phyloP scores from a whole-genome alignment of 495 filamentous ascomycete species.

The Evernia prunastri region DNA sequence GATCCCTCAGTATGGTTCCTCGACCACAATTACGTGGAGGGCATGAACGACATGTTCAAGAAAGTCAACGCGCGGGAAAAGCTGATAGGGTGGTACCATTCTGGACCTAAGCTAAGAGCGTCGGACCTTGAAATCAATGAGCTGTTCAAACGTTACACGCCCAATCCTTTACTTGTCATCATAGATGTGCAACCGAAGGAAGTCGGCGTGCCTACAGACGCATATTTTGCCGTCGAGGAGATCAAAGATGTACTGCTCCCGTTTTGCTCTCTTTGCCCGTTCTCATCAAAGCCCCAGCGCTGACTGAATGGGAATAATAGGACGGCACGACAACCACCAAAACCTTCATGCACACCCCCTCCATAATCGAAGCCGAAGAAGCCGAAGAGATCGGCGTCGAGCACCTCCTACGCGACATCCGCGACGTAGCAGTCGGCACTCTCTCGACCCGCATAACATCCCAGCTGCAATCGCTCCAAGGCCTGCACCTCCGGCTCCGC shows the following conservation, averaged over 20 bases:
- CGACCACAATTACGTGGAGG: conserved; percentile 98
- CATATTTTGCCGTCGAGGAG: conserved; percentile 98
- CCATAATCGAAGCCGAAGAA: conserved; percentile 97
- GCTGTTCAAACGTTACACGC: conserved; percentile 97
- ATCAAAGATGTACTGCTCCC: conserved; percentile 85
- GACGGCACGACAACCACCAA: conserved; percentile 95
- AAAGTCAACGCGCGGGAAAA: conserved; percentile 99
- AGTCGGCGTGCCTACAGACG: conserved; percentile 94
- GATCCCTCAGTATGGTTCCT: conserved; percentile 98
- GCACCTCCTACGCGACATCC: conserved; percentile 94
- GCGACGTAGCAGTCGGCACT: conserved; percentile 97
- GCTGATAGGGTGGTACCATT: conserved; percentile 99
- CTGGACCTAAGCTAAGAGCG: conserved; percentile 91
- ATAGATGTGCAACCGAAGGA: conserved; percentile 99
- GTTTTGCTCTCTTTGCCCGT: neutral
- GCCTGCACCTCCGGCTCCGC: conserved; percentile 86
- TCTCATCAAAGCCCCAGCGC: neutral
- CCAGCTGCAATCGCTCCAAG: conserved; percentile 95
- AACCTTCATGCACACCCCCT: conserved; percentile 98
- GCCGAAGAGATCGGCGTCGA: conserved; percentile 99
- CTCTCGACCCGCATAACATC: conserved; percentile 95
- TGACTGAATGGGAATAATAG: conserved; percentile 37
- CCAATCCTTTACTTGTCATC: conserved; percentile 92
- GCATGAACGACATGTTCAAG: conserved; percentile 99
- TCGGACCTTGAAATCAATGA: conserved; percentile 99